phyloP scores from a whole-genome alignment of 164 flowering plant species.

The Chloranthus sessilifolius region DNA sequence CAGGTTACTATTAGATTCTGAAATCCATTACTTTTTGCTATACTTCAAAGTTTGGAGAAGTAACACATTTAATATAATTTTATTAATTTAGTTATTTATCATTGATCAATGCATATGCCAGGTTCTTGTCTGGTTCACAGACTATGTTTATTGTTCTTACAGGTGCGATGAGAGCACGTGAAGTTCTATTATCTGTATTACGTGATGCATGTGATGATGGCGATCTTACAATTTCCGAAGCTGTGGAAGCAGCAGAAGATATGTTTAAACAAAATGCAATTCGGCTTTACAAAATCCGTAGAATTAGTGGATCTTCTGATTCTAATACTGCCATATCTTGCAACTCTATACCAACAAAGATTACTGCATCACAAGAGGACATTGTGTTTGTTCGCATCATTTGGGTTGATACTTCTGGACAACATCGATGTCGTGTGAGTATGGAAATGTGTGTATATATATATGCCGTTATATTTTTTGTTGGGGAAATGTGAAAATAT shows the following conservation, averaged over 20 bases:
- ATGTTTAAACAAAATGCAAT: conserved; percentile 62
- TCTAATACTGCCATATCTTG: conserved; percentile 17
- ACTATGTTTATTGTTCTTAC: too few species aligned
- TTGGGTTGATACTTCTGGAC: conserved; percentile 93
- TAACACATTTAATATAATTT: too few species aligned
- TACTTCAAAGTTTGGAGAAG: too few species aligned
- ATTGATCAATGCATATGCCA: too few species aligned
- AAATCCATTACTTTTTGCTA: too few species aligned
- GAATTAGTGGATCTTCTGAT: conserved; percentile 7
- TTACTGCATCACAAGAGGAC: conserved; percentile 18
- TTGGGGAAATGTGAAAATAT: too few species aligned
- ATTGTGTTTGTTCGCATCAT: conserved; percentile 58
- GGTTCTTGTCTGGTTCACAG: too few species aligned
- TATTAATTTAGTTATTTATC: background rate
- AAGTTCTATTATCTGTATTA: conserved; percentile 67
- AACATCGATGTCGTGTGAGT: conserved; percentile 91
- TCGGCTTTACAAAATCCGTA: conserved; percentile 55
- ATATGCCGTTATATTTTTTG: too few species aligned
- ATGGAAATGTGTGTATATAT: too few species aligned
- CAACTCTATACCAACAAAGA: conserved; percentile 11
- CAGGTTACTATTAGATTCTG: too few species aligned
- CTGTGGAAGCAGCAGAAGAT: conserved; percentile 70
- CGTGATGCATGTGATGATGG: conserved; percentile 76
- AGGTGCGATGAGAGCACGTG: conserved; percentile 91
- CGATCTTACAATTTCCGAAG: conserved; percentile 78